Evolutionary conservation across 108 stramenopile genomes (phyloP).

Genomic region (Pseudonitzschia multiseries): DNA sequence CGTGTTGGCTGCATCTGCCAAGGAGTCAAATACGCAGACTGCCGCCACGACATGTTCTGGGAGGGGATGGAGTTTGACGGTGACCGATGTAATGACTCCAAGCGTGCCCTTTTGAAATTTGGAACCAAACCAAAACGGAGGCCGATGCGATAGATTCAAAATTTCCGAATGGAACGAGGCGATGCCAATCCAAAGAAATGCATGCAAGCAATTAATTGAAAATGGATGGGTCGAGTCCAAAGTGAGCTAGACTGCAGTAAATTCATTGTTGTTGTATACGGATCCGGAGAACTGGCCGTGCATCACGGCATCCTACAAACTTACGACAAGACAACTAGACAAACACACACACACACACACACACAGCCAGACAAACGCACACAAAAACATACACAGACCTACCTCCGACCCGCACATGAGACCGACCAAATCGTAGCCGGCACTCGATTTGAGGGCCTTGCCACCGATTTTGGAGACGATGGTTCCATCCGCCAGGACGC

Average conservation of each 20-base stretch:
- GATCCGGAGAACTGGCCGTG: too few relatives aligned
- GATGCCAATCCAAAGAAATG: too few relatives aligned
- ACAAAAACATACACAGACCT: not conserved
- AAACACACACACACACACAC: not conserved
- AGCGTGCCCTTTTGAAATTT: conserved; percentile 52
- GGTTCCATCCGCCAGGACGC: conserved; percentile 72
- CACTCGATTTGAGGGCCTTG: conserved; percentile 74
- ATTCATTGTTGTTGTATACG: too few relatives aligned
- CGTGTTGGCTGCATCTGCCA: conserved; percentile 70
- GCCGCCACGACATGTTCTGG: conserved; percentile 70
- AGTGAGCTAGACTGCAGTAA: too few relatives aligned
- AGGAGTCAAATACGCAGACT: conserved; percentile 68
- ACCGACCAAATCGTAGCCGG: conserved; percentile 89
- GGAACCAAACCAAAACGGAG: not conserved
- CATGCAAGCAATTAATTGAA: too few relatives aligned
- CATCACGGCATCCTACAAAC: too few relatives aligned
- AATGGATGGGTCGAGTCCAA: too few relatives aligned
- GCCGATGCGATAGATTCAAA: not conserved
- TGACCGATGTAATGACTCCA: conserved; percentile 82
- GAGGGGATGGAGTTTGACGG: conserved; percentile 85
- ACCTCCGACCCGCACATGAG: conserved; percentile 80
- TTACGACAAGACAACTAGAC: not conserved
- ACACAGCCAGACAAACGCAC: not conserved
- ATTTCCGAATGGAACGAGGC: too few relatives aligned
- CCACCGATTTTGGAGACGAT: conserved; percentile 51